Evolutionary conservation across 805 yeast genomes (phyloP), one percentile per base, ranked within the genome.

Genomic region (Pichia nakasei): DNA sequence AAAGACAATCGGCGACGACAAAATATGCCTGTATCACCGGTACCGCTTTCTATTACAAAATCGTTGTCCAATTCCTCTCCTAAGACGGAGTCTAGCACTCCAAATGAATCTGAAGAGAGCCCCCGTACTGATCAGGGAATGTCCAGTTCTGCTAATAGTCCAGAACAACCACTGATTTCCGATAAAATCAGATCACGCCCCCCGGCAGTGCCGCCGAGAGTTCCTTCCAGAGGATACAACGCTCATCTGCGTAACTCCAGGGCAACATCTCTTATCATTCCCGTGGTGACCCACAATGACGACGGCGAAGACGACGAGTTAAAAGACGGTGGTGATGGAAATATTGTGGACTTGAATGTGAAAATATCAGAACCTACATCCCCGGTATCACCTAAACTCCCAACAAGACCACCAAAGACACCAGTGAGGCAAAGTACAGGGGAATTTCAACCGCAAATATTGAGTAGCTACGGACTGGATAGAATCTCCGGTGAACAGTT

Each of bases 381-480:
- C 7, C 32, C 32, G 9, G 20, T n/a, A 11, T 43, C 46, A 3
- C 42, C 46, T 15, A 22, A 26, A 17, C 33, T 42, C 11, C 45
- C 45, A 3, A 12, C 18, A 22, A 34, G 43, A 17, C 41, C 38
- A 1, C 47, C 47, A 20, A 27, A 29, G 11, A 33, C 42, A 3
- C 46, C 46, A 12, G 34, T 26, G 3, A 43, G 39, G 21, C 37
- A 39, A 13, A 24, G 18, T 5, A 17, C 15, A 21, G 7, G 15
- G 5, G 45, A 38, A 15, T 41, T 37, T 22, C 17, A 37, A 9
- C 41, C 42, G 5, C 37, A 38, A 22, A 22, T 33, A 0, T 36
- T 47, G 17, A 41, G 40, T 18, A 29, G 17, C 17, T 48, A 42
- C 22, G 51, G 51, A n/a, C 29, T 46, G 43, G 48, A 48, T 12